A percentile compares a stretch with the other conserved stretches of the same genome.
Conservation (phyloP, 2,329 filamentous ascomycete species). For the Paecilomyces formosus region DNA sequence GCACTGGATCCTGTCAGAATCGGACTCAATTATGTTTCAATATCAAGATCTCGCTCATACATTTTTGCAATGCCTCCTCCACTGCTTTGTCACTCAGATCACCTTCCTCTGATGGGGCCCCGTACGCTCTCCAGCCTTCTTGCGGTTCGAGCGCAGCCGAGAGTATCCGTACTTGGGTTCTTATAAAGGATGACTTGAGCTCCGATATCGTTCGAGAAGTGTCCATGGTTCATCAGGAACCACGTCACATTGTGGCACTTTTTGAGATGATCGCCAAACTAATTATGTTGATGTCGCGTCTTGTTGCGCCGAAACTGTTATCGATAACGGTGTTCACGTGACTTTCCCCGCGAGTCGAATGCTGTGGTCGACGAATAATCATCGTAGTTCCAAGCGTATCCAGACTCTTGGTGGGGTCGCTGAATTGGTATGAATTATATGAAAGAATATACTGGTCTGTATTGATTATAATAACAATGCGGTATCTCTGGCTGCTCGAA, state of each 20-base stretch:
- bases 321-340: conserved; percentile 7
- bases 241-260: not conserved
- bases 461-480: not conserved
- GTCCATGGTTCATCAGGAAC: conserved; percentile 26
- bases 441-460: not conserved
- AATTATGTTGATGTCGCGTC: not conserved
- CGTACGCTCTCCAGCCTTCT: conserved; percentile 39
- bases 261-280: not conserved
- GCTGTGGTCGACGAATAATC: not conserved
- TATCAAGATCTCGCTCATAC: conserved; percentile 18
- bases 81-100: conserved; percentile 43
- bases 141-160: conserved; percentile 42
- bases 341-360: not conserved
- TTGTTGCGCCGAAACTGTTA: not conserved
- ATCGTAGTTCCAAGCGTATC: not conserved
- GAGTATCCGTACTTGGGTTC: conserved; percentile 45
- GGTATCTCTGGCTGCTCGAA: not conserved
- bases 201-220: conserved; percentile 40
- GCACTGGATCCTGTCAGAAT: conserved; percentile 32
- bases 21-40: conserved; percentile 1
- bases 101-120: conserved; percentile 32
- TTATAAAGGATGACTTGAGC: conserved; percentile 45
- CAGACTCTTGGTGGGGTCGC: no score
- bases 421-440: not conserved
- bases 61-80: conserved; percentile 45